These are phyloP conservation scores for Carex pumila DNA, from an alignment of 176 grass and related monocot species.

Conservation along the genomic window DNA sequence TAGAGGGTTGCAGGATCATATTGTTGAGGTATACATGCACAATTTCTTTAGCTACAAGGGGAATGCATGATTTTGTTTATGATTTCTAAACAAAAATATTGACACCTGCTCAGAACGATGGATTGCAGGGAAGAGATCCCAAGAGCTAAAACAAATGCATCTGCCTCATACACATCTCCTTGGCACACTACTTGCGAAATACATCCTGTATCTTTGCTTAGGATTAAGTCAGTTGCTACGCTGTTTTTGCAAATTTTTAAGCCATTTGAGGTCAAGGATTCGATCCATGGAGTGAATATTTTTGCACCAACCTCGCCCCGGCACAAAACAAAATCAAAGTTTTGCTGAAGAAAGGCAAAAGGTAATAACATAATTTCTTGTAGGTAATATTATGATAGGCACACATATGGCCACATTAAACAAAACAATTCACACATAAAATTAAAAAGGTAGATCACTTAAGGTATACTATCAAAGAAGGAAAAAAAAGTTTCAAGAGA, in stretches of 20 bases:
- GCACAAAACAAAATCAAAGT: conserved; percentile 66
- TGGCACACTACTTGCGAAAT: conserved; percentile 56
- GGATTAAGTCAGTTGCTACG: conserved; percentile 37
- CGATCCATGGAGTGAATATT: conserved; percentile 69
- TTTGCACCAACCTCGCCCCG: conserved; percentile 50
- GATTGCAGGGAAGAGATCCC: conserved; percentile 62
- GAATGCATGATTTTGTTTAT: not conserved
- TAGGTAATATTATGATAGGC: not conserved
- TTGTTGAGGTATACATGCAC: not conserved
- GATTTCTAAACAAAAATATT: not conserved
- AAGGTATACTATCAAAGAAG: not conserved
- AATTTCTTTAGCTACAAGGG: not conserved
- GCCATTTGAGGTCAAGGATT: conserved; percentile 56
- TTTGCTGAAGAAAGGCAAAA: conserved; percentile 52
- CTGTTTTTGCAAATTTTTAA: conserved; percentile 58
- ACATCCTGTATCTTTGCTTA: conserved; percentile 43
- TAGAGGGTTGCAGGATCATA: not conserved
- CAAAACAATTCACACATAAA: not conserved
- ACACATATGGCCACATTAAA: not conserved
- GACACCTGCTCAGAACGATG: conserved; percentile 58
- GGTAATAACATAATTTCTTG: not conserved
- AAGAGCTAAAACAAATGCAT: conserved; percentile 72
- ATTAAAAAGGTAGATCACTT: not conserved
- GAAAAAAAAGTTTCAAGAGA: not conserved
- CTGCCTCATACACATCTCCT: conserved; percentile 48